Conservation (phyloP, 495 filamentous ascomycete species). For the Elasticomyces elasticus region DNA sequence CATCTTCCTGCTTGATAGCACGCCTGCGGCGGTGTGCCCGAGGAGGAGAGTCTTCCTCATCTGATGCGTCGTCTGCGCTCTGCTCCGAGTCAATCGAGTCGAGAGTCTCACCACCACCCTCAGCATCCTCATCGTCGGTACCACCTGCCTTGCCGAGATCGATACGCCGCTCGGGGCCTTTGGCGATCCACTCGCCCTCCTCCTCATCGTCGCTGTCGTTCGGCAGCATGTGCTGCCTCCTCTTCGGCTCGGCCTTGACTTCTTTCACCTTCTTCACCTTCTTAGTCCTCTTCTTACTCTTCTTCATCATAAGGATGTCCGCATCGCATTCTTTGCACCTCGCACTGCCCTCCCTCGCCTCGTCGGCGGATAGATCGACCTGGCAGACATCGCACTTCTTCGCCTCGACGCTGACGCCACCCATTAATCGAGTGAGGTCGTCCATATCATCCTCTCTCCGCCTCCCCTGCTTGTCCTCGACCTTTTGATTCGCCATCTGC, state of each 20-base stretch:
- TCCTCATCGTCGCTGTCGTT: slow-evolving; percentile 42
- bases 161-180: slow-evolving; percentile 47
- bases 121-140: slow-evolving; percentile 72
- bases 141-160: slow-evolving; percentile 69
- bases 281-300: slow-evolving; percentile 36
- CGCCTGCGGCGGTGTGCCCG: slow-evolving; percentile 27
- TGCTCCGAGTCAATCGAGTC: slow-evolving; percentile 48
- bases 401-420: slow-evolving; percentile 65
- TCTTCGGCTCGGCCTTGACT: slow-evolving; percentile 46
- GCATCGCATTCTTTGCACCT: slow-evolving; percentile 64
- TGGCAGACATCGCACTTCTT: slow-evolving; percentile 89
- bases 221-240: slow-evolving; percentile 13
- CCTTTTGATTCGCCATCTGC: not conserved
- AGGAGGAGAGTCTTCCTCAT: slow-evolving; percentile 22
- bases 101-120: slow-evolving; percentile 74
- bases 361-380: slow-evolving; percentile 51
- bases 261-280: slow-evolving; percentile 42
- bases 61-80: slow-evolving; percentile 38
- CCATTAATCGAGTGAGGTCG: slow-evolving; percentile 73
- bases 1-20: slow-evolving; percentile 33
- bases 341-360: slow-evolving; percentile 47
- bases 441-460: slow-evolving; percentile 55
- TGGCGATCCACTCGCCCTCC: slow-evolving; percentile 66
- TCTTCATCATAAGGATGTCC: slow-evolving; percentile 41
- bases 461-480: not conserved